A percentile compares a stretch with the other conserved stretches of the same genome.
These are phyloP conservation scores for Pyrenula massariospora DNA, from an alignment of 495 filamentous ascomycete species.

Conservation along the genomic window DNA sequence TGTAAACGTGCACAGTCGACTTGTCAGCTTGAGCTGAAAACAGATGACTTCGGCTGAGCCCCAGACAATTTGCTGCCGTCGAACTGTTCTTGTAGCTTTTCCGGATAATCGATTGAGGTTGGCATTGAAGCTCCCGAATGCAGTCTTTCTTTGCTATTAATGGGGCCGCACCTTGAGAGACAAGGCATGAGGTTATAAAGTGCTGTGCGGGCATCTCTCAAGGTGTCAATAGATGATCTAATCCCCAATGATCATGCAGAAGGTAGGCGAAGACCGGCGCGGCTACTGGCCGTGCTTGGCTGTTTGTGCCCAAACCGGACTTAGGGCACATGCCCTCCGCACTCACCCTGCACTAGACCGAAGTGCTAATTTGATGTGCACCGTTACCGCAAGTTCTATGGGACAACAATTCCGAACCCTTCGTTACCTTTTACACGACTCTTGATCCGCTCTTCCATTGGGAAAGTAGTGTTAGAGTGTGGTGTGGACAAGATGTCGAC, in stretches of 20 bases:
- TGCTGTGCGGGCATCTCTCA: conserved; percentile 63
- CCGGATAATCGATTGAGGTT: conserved; percentile 58
- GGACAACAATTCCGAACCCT: conserved; percentile 35
- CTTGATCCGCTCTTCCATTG: background rate
- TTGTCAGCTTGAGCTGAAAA: conserved; percentile 88
- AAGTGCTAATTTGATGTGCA: conserved; percentile 35
- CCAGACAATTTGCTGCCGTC: conserved; percentile 63
- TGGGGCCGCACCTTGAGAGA: background rate
- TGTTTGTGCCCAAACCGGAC: conserved; percentile 11
- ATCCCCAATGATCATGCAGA: no score
- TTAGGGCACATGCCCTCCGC: conserved; percentile 37
- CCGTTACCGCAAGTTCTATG: conserved; percentile 33
- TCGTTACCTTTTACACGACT: conserved; percentile 25
- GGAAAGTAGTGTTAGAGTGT: conserved; percentile 19
- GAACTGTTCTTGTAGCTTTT: conserved; percentile 89
- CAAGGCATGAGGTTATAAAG: conserved; percentile 25
- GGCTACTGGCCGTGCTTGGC: no score
- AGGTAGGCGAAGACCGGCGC: no score
- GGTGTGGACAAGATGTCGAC: conserved; percentile 81
- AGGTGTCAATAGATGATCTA: background rate
- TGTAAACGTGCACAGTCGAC: conserved; percentile 85
- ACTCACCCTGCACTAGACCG: conserved; percentile 24
- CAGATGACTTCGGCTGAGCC: conserved; percentile 70
- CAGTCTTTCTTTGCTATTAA: background rate
- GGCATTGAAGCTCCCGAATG: conserved; percentile 47